Conservation (phyloP, 1,284 basidiomycete genomes). For the Polyporus tsugae region DNA sequence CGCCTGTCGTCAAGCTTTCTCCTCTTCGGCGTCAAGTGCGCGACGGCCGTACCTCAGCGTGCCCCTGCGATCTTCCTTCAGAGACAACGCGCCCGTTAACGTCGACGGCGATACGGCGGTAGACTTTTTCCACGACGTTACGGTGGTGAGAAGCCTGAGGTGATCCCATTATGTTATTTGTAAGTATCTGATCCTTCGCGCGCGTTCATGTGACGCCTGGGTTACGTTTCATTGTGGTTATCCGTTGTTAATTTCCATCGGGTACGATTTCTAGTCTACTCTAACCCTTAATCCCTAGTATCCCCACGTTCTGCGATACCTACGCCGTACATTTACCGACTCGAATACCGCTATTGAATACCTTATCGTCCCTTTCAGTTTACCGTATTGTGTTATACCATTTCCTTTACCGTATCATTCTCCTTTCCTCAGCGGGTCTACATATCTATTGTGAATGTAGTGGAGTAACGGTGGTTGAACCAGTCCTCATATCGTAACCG, state of each 20-base stretch:
- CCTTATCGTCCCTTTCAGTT: neutral
- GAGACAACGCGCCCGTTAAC: constrained; percentile 29
- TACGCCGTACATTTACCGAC: neutral
- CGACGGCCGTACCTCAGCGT: constrained; percentile 8
- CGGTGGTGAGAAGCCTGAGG: constrained; percentile 18
- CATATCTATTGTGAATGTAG: neutral
- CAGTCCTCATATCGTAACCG: neutral
- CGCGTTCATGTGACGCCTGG: neutral
- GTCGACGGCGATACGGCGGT: neutral
- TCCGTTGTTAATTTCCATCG: neutral
- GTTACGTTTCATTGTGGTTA: constrained; percentile 6
- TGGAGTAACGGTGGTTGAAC: neutral
- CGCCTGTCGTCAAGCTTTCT: neutral
- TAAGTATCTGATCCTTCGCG: neutral
- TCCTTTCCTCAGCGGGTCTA: too few species aligned
- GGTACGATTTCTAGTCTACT: neutral
- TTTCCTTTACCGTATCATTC: neutral
- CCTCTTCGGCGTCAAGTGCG: neutral
- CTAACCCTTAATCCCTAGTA: neutral
- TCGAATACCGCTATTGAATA: neutral
- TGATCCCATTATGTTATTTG: neutral
- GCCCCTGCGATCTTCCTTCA: constrained; percentile 27
- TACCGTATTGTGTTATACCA: neutral
- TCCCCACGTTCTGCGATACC: neutral
- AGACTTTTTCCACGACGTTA: constrained; percentile 18